Percentiles rank a stretch among this genome's conserved stretches.
Evolutionary conservation across 2,329 filamentous ascomycete genomes (phyloP).

Genomic region (Tolypocladium album): DNA sequence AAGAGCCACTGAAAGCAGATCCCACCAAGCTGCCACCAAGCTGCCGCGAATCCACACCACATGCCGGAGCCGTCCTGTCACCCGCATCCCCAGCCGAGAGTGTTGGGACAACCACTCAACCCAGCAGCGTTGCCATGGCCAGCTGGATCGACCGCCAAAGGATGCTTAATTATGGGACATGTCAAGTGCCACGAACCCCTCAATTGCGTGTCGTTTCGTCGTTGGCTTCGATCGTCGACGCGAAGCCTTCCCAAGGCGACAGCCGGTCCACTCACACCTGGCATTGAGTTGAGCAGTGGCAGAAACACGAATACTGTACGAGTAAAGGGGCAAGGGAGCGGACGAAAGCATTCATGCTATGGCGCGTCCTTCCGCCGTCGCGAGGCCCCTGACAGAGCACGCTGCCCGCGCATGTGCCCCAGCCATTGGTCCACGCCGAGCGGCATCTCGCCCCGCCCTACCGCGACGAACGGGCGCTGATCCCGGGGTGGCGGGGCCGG

Average conservation of each 20-base stretch:
- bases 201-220: neutral
- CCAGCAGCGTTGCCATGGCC: too few species aligned
- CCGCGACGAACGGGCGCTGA: neutral
- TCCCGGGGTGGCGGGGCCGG: neutral
- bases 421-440: slow-evolving; percentile 27
- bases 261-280: neutral
- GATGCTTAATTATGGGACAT: neutral
- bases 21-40: neutral
- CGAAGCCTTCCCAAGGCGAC: neutral
- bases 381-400: slow-evolving; percentile 13
- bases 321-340: neutral
- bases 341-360: neutral
- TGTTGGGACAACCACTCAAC: neutral
- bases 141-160: too few species aligned
- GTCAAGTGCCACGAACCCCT: neutral
- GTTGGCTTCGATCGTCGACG: neutral
- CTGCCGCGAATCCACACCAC: neutral
- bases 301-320: too few species aligned
- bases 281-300: neutral
- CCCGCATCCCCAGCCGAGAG: neutral
- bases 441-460: slow-evolving; percentile 2
- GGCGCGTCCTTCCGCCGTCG: neutral
- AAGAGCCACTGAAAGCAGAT: too few species aligned
- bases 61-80: neutral
- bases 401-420: slow-evolving; percentile 25